Base-by-base conservation (phyloP, 257 asterid species). In the Asclepias syriaca region DNA sequence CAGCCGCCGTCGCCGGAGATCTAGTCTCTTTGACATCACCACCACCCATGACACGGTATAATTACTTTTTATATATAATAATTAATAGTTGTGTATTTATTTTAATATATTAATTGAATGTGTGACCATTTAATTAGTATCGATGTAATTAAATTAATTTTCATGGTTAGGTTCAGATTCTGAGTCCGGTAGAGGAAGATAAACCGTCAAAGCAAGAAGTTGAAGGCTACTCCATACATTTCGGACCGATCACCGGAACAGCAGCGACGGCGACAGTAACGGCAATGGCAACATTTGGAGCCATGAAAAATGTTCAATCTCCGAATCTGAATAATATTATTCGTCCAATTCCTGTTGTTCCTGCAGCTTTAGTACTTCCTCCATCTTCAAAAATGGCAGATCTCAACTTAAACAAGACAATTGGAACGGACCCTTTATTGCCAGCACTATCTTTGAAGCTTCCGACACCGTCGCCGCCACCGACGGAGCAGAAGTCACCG, bases 11-110 rank as follows among this genome's bases (percentile, higher is more conserved):
- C 97, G 96, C 87, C 90, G 99, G 82, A 82, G 99, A 77, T 95
- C 97, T 66, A 95, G 99, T 71, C 97, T 95, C 73, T 92, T 95
- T 48, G 98, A 95, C 89, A 90, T 95, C 53, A 95, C 98, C 34
- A 85, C 97, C 34, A 84, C 97, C 8, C 48, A 43, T 43, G 95
- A 91, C 57, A 83, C 87, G 66, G 96, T 91, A 82, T 43, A 6
- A 43, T 34, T 34, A 34, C 39, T 34, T 34, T 34, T 34, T 4
- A 34, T 34, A 0, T 34, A 34, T 34, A 34, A 34, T 24, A 24
- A 24, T 24, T 24, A 24, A 24, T 24, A 24, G 0, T 24, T 24
- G 5, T 4, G 39, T 34, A 34, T 34, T 34, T 34, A 3, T 34
- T 34, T 3, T 34, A 34, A 34, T 34, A 34, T 34, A 34, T 34